Percentiles rank a stretch among this genome's conserved stretches.
These are phyloP conservation scores for Xylaria cubensis DNA, from an alignment of 495 filamentous ascomycete species.

Conservation along the genomic window DNA sequence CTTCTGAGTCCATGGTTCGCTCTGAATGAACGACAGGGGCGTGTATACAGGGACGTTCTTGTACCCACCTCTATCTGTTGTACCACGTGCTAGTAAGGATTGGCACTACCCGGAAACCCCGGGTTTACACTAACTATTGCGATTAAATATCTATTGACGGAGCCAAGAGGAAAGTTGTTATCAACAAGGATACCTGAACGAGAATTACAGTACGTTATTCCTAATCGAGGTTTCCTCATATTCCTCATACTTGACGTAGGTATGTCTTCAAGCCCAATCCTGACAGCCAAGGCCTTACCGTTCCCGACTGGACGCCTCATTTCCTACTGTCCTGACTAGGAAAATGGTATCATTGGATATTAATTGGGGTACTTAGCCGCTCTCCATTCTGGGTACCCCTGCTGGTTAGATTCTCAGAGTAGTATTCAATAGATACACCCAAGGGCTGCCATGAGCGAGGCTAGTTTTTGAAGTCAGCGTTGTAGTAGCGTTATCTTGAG, in stretches of 20 bases:
- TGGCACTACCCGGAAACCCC: slow-evolving; percentile 2
- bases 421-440: not conserved
- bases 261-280: not conserved
- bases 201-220: not conserved
- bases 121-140: not conserved
- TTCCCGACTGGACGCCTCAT: slow-evolving; percentile 13
- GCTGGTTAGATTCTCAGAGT: not conserved
- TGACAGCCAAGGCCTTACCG: not conserved
- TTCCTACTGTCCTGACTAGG: not conserved
- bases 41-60: no score
- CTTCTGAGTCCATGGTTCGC: not conserved
- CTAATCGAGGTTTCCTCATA: not conserved
- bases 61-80: no score
- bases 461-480: not conserved
- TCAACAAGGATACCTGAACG: slow-evolving; percentile 1
- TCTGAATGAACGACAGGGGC: not conserved
- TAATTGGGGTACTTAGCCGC: not conserved
- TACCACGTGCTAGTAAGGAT: slow-evolving; percentile 27
- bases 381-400: not conserved
- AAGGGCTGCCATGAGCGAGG: not conserved
- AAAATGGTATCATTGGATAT: slow-evolving; percentile 1
- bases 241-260: not conserved
- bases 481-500: not conserved
- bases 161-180: not conserved
- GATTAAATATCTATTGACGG: not conserved